Percentiles rank a stretch among this genome's conserved stretches.
phyloP scores from a whole-genome alignment of 2,329 filamentous ascomycete species.

The Pezicula neosporulosa region DNA sequence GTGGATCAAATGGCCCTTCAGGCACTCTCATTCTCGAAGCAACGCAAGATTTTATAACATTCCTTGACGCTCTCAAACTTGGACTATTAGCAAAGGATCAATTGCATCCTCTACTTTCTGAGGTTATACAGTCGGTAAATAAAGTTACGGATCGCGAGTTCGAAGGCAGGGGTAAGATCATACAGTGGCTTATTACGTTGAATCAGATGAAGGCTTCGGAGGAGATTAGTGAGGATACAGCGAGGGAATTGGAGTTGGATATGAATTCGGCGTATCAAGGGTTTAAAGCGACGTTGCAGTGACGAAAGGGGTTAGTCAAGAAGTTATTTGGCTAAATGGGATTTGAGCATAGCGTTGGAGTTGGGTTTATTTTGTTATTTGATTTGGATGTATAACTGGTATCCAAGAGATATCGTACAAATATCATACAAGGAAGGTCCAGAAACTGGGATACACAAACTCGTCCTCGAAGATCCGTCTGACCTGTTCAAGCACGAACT shows the following conservation, averaged over 20 bases:
- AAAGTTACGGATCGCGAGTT: conserved; percentile 95
- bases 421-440: conserved; percentile 82
- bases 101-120: conserved; percentile 89
- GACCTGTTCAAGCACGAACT: conserved; percentile 95
- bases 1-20: conserved; percentile 39
- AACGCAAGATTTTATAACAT: conserved; percentile 98
- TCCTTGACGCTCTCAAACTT: conserved; percentile 90
- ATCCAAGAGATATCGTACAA: not conserved
- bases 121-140: conserved; percentile 96
- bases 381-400: not conserved
- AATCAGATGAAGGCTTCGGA: conserved; percentile 98
- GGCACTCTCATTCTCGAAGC: conserved; percentile 78
- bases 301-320: not conserved
- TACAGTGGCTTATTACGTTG: conserved; percentile 94
- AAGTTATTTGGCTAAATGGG: not conserved
- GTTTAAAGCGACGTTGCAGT: conserved; percentile 60
- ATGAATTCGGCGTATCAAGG: conserved; percentile 93
- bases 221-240: conserved; percentile 82
- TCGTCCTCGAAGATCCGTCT: conserved; percentile 97
- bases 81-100: conserved; percentile 93
- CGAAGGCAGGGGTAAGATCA: conserved; percentile 92
- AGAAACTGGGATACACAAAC: conserved; percentile 97
- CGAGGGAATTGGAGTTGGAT: conserved; percentile 84
- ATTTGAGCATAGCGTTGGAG: conserved; percentile 16
- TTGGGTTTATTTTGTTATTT: conserved; percentile 2